A percentile compares a stretch with the other conserved stretches of the same genome.
These are phyloP conservation scores for Ustilago tritici DNA, from an alignment of 1,284 basidiomycete genomes.

Conservation along the genomic window DNA sequence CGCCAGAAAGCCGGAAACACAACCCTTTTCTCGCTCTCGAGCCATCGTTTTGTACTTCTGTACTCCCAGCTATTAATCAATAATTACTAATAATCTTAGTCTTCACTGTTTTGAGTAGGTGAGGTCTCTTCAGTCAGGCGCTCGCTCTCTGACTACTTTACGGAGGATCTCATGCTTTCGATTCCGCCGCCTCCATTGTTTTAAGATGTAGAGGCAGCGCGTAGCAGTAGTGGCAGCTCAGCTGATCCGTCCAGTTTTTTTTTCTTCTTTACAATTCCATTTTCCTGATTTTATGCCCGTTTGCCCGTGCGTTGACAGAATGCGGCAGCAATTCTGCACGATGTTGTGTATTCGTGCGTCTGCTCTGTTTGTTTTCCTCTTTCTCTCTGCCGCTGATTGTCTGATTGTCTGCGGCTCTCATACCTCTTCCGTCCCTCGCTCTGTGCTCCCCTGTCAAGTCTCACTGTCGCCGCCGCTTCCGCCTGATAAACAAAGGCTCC, in stretches of 20 bases:
- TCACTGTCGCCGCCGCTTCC: not conserved
- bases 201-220: not conserved
- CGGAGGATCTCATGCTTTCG: not conserved
- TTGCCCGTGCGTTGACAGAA: conserved; percentile 15
- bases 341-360: conserved; percentile 5
- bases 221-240: not conserved
- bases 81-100: no score
- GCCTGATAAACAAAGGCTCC: conserved; percentile 43
- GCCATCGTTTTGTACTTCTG: not conserved
- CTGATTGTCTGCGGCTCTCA: conserved; percentile 4
- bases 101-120: no score
- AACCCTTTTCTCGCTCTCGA: conserved; percentile 11
- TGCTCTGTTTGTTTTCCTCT: conserved; percentile 9
- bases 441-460: not conserved
- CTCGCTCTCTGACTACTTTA: not conserved
- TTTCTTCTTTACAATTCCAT: not conserved
- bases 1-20: not conserved
- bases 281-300: not conserved
- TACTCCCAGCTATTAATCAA: no score
- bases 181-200: conserved; percentile 4
- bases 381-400: not conserved
- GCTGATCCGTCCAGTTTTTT: conserved; percentile 10
- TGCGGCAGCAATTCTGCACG: no score
- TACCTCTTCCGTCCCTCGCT: not conserved
- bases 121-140: conserved; percentile 2